phyloP scores from a whole-genome alignment of 495 filamentous ascomycete species.

The Lasiosphaeria hispida region DNA sequence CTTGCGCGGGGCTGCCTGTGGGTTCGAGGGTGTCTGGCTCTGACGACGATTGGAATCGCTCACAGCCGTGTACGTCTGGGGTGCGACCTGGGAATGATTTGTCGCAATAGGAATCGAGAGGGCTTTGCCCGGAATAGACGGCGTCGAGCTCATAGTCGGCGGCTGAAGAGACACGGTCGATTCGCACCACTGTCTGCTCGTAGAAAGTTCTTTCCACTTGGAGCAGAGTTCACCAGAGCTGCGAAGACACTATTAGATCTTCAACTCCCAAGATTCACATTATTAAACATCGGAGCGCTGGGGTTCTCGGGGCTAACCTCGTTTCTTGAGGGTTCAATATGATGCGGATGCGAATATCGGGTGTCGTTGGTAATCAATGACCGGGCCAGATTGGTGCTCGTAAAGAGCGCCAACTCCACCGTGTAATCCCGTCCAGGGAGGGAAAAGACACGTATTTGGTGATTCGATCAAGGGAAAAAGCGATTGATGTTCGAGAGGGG shows the following conservation, averaged over 20 bases:
- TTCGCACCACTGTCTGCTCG: background rate
- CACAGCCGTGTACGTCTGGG: constrained; percentile 29
- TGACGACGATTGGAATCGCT: constrained; percentile 60
- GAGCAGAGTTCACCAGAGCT: too few relatives aligned
- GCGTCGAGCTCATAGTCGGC: constrained; percentile 46
- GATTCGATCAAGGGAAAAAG: background rate
- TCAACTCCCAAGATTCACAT: too few relatives aligned
- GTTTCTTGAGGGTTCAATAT: too few relatives aligned
- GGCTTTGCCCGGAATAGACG: constrained; percentile 44
- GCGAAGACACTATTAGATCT: too few relatives aligned
- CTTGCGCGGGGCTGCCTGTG: constrained; percentile 60
- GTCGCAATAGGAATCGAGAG: constrained; percentile 32
- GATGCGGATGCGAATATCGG: too few relatives aligned
- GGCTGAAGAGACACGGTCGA: background rate
- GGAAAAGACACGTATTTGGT: background rate
- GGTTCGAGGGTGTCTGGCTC: constrained; percentile 53
- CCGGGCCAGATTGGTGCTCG: too few relatives aligned
- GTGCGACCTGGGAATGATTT: constrained; percentile 23
- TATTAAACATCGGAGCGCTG: too few relatives aligned
- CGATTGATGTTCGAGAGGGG: constrained; percentile 19
- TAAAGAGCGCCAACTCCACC: background rate
- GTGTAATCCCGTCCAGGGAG: background rate
- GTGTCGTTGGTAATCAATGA: too few relatives aligned
- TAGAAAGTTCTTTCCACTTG: too few relatives aligned
- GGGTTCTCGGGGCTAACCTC: too few relatives aligned